phyloP scores from a whole-genome alignment of 2,329 filamentous ascomycete species.

The Fusarium burgessii region DNA sequence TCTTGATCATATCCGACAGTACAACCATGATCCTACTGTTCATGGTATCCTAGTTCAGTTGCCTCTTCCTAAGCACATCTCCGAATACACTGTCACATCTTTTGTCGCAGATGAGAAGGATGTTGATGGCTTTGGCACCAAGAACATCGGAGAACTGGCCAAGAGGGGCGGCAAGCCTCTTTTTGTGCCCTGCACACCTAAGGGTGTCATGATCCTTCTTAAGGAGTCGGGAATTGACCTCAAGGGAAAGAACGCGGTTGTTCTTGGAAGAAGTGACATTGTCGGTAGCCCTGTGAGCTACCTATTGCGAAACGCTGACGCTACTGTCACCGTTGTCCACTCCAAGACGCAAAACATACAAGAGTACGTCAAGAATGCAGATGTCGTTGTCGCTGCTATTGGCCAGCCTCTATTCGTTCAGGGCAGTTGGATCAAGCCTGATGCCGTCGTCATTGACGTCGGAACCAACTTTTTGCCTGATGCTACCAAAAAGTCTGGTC shows the following conservation, averaged over 20 bases:
- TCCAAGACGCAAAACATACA: constrained; percentile 83
- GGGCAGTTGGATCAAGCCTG: constrained; percentile 94
- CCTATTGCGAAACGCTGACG: constrained; percentile 92
- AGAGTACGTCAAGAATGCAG: constrained; percentile 82
- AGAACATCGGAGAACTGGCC: constrained; percentile 95
- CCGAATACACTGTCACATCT: constrained; percentile 90
- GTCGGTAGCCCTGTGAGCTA: constrained; percentile 98
- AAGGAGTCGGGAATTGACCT: constrained; percentile 85
- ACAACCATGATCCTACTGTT: constrained; percentile 88
- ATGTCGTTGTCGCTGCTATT: constrained; percentile 93
- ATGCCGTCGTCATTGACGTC: constrained; percentile 96
- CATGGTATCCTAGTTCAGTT: constrained; percentile 96
- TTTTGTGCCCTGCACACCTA: constrained; percentile 95
- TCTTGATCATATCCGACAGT: constrained; percentile 80
- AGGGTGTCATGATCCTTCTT: constrained; percentile 95
- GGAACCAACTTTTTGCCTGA: constrained; percentile 97
- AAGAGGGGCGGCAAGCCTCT: constrained; percentile 91
- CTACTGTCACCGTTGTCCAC: constrained; percentile 96
- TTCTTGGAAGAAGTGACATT: constrained; percentile 95
- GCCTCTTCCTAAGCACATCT: constrained; percentile 88
- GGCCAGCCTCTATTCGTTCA: constrained; percentile 89
- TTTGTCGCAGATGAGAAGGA: constrained; percentile 94
- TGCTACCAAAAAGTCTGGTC: constrained; percentile 88
- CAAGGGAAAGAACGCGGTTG: constrained; percentile 91
- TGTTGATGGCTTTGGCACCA: constrained; percentile 94